These are phyloP conservation scores for Fraxinus latifolia DNA, from an alignment of 305 asterid genomes.

Conservation along the genomic window DNA sequence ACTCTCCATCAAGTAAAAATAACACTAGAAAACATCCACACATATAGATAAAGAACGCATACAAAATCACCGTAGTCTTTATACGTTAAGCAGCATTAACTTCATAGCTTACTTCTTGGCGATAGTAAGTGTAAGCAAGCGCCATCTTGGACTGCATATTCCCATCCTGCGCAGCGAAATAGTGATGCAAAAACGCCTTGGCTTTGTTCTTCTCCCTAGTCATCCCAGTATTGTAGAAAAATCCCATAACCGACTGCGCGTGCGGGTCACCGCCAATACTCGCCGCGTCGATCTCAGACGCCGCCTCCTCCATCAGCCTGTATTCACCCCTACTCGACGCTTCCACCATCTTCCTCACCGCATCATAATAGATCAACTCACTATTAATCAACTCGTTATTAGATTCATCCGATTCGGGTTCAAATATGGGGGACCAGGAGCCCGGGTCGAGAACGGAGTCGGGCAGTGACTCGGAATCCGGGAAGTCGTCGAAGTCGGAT, in stretches of 20 bases:
- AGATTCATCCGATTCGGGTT: slow-evolving; percentile 42
- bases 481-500: slow-evolving; percentile 54
- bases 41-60: not conserved
- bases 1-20: not conserved
- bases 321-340: slow-evolving; percentile 69
- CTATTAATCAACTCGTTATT: slow-evolving; percentile 11
- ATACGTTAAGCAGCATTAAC: not conserved
- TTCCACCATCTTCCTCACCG: slow-evolving; percentile 66
- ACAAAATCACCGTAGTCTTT: not conserved
- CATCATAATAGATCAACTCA: slow-evolving; percentile 51
- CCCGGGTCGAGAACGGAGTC: slow-evolving; percentile 85
- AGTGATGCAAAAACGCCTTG: slow-evolving; percentile 65
- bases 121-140: slow-evolving; percentile 62
- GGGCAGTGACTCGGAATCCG: slow-evolving; percentile 61
- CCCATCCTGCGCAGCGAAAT: slow-evolving; percentile 79
- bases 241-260: slow-evolving; percentile 76
- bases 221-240: slow-evolving; percentile 71
- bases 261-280: slow-evolving; percentile 65
- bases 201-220: slow-evolving; percentile 68
- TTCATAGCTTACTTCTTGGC: slow-evolving; percentile 59
- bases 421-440: slow-evolving; percentile 90
- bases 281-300: slow-evolving; percentile 59
- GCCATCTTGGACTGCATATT: slow-evolving; percentile 90
- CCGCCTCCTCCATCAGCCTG: slow-evolving; percentile 72
- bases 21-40: not conserved